Base-by-base conservation (phyloP, 208 protist species). In the Leishmania arabica region DNA sequence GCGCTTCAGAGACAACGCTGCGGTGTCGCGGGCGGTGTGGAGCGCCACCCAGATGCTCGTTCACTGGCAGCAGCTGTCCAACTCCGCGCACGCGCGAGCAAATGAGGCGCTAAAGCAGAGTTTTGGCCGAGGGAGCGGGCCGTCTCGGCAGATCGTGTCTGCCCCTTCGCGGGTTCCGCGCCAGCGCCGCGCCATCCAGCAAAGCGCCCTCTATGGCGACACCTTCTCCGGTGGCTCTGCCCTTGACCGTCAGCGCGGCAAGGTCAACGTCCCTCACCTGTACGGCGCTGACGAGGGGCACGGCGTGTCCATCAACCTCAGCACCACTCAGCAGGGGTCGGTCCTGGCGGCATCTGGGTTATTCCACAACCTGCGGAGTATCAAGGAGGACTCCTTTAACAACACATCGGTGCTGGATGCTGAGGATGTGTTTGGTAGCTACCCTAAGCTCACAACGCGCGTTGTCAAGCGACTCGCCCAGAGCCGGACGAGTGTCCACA, bases 41-140 rank as follows among this genome's bases (percentile, higher is more conserved):
- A 13, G 34, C 27, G 31, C 64, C 1, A 64, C 69, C 24, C 77
- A 78, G 65, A 31, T 81, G n/a, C 53, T 85, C 1, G 70, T 75
- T n/a, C 82, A 85, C 56, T 85, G 77, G 82, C 66, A 78, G 72
- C 76, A 71, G 62, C 60, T 79, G 17, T 19, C 27, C 7, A 64
- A 82, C 47, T 19, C 58, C 5, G 64, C 45, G 40, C 7, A 42
- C 5, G 76, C 27, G 0, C 37, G 37, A 8, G 54, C 49, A 11
- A 9, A 47, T 17, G 5, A n/a, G 4, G 62, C 45, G 8, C n/a
- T 75, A 3, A 19, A 42, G 49, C 40, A 24, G 40, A 15, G 24
- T 1, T 53, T 42, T 6, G 13, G 24, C 40, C 47, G 47, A 9
- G 21, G 13, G 17, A 45, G 45, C 42, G 13, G 53, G 13, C 5